phyloP scores from a whole-genome alignment of 352 stramenopile genomes.

The Phytophthora rubi region DNA sequence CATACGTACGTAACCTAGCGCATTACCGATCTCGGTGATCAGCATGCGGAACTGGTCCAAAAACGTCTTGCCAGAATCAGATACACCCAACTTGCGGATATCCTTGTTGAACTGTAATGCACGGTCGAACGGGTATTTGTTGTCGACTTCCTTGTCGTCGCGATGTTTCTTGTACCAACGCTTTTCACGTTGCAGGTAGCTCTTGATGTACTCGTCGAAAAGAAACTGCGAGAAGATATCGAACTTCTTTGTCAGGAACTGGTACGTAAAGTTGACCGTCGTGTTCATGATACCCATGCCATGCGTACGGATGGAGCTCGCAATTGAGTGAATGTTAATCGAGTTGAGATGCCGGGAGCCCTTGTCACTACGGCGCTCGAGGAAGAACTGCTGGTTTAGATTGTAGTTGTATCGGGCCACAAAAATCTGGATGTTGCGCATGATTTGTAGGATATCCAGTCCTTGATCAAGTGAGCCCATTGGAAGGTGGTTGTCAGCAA shows the following conservation, averaged over 20 bases:
- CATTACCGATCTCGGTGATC: conserved; percentile 94
- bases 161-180: conserved; percentile 94
- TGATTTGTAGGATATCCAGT: conserved; percentile 95
- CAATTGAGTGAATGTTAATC: conserved; percentile 93
- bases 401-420: conserved; percentile 95
- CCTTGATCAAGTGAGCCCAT: conserved; percentile 93
- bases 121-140: conserved; percentile 93
- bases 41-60: conserved; percentile 92
- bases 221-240: conserved; percentile 94
- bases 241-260: conserved; percentile 93
- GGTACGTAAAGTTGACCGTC: conserved; percentile 96
- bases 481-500: conserved; percentile 93
- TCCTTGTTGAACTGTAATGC: conserved; percentile 94
- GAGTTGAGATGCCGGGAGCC: conserved; percentile 93
- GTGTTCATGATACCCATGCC: conserved; percentile 96
- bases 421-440: conserved; percentile 96
- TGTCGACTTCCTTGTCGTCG: conserved; percentile 89
- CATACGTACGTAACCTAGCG: conserved; percentile 94
- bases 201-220: conserved; percentile 95
- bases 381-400: conserved; percentile 95
- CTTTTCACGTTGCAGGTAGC: conserved; percentile 92
- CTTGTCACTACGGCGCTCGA: conserved; percentile 92
- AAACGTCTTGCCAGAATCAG: conserved; percentile 88
- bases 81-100: conserved; percentile 87
- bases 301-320: conserved; percentile 93